Percentiles rank a stretch among this genome's conserved stretches.
Conservation (phyloP, 192 early-diverging fungal genomes). For the Podila minutissima region DNA sequence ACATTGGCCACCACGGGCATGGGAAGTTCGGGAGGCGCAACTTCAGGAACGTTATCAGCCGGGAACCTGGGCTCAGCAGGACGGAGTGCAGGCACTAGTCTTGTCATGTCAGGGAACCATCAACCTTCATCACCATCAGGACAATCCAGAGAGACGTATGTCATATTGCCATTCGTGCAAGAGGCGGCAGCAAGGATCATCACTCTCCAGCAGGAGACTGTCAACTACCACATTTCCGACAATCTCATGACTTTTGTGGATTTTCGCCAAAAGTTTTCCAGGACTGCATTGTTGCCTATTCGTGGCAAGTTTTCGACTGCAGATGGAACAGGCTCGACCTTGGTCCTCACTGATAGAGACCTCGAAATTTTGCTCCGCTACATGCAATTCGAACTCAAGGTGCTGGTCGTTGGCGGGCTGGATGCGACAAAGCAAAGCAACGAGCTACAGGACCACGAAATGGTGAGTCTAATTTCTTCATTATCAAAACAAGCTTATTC, state of each 20-base stretch:
- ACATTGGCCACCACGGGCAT: conserved; percentile 17
- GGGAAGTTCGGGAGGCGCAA: background rate
- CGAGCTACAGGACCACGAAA: conserved; percentile 38
- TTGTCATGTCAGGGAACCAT: conserved; percentile 5
- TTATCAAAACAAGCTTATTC: background rate
- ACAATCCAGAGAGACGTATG: conserved; percentile 28
- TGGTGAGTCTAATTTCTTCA: conserved; percentile 7
- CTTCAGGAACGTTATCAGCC: conserved; percentile 1
- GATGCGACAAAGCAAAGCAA: conserved; percentile 15
- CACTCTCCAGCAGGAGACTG: conserved; percentile 36
- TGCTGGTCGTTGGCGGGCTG: conserved; percentile 23
- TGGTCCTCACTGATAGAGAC: conserved; percentile 36
- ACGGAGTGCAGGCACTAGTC: conserved; percentile 9
- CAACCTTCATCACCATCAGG: background rate
- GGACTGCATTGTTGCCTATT: conserved; percentile 36
- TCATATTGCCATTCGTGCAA: conserved; percentile 28
- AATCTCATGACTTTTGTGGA: conserved; percentile 52
- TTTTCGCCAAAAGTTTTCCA: conserved; percentile 43
- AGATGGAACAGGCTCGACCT: background rate
- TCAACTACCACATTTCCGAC: conserved; percentile 26
- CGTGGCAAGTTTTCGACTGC: conserved; percentile 11
- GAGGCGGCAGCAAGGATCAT: conserved; percentile 38
- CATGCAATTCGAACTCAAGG: conserved; percentile 39
- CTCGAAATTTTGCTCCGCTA: conserved; percentile 45
- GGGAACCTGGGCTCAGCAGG: conserved; percentile 12